Evolutionary conservation across 352 stramenopile species (phyloP).

Genomic region (Plasmopara viticola): DNA sequence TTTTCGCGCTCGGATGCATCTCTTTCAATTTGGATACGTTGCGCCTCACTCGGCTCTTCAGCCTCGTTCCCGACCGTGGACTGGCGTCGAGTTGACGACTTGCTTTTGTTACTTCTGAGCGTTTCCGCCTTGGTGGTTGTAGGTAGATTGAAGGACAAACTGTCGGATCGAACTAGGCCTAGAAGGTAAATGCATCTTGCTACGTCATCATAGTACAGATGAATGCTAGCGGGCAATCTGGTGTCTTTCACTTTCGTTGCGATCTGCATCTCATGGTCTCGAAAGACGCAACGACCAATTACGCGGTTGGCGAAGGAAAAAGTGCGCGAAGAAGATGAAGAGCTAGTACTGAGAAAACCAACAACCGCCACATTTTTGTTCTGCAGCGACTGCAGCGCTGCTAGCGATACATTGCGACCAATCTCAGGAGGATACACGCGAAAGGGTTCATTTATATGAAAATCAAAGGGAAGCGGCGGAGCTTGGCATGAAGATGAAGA

Average conservation of each 20-base stretch:
- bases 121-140: conserved; percentile 5
- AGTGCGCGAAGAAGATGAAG: conserved; percentile 23
- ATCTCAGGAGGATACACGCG: conserved; percentile 48
- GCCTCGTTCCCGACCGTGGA: conserved; percentile 1
- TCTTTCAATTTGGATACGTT: conserved; percentile 14
- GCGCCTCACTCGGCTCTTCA: conserved; percentile 14
- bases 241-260: conserved; percentile 19
- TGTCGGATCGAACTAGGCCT: conserved; percentile 38
- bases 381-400: conserved; percentile 39
- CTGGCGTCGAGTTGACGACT: conserved; percentile 5
- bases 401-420: conserved; percentile 9
- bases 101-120: conserved; percentile 11
- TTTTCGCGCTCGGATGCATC: conserved; percentile 36
- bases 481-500: conserved; percentile 12
- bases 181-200: conserved; percentile 49
- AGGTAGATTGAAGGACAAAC: conserved; percentile 21
- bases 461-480: conserved; percentile 25
- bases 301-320: conserved; percentile 57
- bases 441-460: conserved; percentile 36
- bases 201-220: conserved; percentile 53
- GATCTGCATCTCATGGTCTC: conserved; percentile 22
- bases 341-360: conserved; percentile 39
- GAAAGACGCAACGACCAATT: conserved; percentile 52
- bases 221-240: conserved; percentile 31
- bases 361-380: conserved; percentile 39